Percentiles rank a stretch among this genome's conserved stretches.
Evolutionary conservation across 495 filamentous ascomycete genomes (phyloP).

Genomic region (Annulohypoxylon moriforme): DNA sequence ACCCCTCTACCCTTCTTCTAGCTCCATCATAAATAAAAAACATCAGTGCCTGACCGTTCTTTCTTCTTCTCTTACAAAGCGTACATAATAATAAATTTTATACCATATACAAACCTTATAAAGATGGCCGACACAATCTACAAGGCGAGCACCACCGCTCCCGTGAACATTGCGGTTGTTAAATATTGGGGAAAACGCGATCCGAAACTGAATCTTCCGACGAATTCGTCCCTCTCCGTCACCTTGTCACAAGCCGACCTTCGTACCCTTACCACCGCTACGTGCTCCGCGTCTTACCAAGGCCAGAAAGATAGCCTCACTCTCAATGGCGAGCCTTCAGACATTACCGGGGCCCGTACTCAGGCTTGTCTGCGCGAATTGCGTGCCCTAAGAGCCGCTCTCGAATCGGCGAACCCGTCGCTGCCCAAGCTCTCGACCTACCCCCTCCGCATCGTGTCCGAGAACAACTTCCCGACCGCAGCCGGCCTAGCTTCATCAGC

Average conservation of each 20-base stretch:
- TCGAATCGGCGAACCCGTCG: slow-evolving; percentile 76
- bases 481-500: slow-evolving; percentile 94
- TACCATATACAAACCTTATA: slow-evolving; percentile 2
- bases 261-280: slow-evolving; percentile 94
- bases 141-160: slow-evolving; percentile 93
- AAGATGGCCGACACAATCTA: slow-evolving; percentile 71
- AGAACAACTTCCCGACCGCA: slow-evolving; percentile 99
- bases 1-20: slow-evolving; percentile 3
- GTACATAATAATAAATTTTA: background rate
- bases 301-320: slow-evolving; percentile 74
- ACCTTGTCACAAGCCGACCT: slow-evolving; percentile 95
- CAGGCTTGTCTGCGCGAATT: slow-evolving; percentile 91
- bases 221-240: slow-evolving; percentile 95
- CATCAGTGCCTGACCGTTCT: slow-evolving; percentile 17
- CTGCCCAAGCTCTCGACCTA: slow-evolving; percentile 80
- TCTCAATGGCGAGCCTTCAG: slow-evolving; percentile 84
- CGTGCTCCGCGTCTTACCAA: slow-evolving; percentile 82
- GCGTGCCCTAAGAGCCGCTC: slow-evolving; percentile 74
- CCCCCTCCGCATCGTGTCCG: slow-evolving; percentile 83
- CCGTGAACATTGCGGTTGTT: slow-evolving; percentile 99
- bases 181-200: slow-evolving; percentile 99
- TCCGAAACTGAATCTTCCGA: slow-evolving; percentile 90
- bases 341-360: slow-evolving; percentile 86
- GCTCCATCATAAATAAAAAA: slow-evolving; percentile 13
- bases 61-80: background rate